Evolutionary conservation across 768 basidiomycete genomes (phyloP).

Genomic region (Phallus indusiatus): DNA sequence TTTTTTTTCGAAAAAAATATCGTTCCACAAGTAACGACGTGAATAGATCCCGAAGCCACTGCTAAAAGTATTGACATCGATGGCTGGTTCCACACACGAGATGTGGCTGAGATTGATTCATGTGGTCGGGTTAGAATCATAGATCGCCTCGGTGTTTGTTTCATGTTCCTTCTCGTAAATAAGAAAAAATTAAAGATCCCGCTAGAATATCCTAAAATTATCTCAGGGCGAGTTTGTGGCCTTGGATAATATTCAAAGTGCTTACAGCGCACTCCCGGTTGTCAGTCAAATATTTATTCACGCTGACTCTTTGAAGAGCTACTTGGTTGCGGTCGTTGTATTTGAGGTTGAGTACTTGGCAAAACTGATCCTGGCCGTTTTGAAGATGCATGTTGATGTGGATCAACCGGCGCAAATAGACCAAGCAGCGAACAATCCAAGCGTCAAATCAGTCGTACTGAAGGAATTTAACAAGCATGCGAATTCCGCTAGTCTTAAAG

Average conservation of each 20-base stretch:
- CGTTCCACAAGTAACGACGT: not conserved
- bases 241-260: constrained; percentile 87
- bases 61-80: constrained; percentile 70
- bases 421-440: too few relatives aligned
- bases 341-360: constrained; percentile 75
- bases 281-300: constrained; percentile 80
- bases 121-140: constrained; percentile 81
- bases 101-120: constrained; percentile 75
- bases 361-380: constrained; percentile 42
- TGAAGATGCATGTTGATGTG: constrained; percentile 37
- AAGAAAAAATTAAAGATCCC: not conserved
- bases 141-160: constrained; percentile 81
- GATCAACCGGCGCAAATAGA: constrained; percentile 50
- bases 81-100: constrained; percentile 90
- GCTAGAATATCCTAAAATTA: constrained; percentile 95
- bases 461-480: too few relatives aligned
- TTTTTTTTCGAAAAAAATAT: too few relatives aligned
- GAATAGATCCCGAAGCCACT: constrained; percentile 73
- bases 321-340: constrained; percentile 73
- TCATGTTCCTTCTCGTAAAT: not conserved
- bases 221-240: constrained; percentile 98
- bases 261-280: constrained; percentile 59
- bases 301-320: constrained; percentile 84
- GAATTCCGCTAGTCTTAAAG: constrained; percentile 58
- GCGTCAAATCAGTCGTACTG: too few relatives aligned